These are phyloP conservation scores for Fusarium paranaense DNA, from an alignment of 2,329 filamentous ascomycete species.

Conservation along the genomic window DNA sequence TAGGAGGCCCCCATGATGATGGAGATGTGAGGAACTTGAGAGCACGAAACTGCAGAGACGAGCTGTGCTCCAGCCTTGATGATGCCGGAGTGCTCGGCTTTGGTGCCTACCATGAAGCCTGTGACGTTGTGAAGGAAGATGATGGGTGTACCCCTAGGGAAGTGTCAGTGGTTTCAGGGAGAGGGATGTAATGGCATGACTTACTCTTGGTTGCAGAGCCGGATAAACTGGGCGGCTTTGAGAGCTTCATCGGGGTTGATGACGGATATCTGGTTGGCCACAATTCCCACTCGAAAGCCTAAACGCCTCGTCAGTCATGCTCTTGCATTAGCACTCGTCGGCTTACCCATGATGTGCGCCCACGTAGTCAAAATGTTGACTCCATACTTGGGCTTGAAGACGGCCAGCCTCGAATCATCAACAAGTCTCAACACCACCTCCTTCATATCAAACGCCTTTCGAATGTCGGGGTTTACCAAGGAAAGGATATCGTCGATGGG, in stretches of 20 bases:
- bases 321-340: neutral
- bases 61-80: slow-evolving; percentile 59
- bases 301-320: neutral
- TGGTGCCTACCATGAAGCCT: slow-evolving; percentile 60
- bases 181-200: neutral
- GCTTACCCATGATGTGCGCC: slow-evolving; percentile 48
- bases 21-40: slow-evolving; percentile 57
- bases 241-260: neutral
- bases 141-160: slow-evolving; percentile 51
- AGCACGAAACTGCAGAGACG: slow-evolving; percentile 57
- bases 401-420: slow-evolving; percentile 52
- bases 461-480: slow-evolving; percentile 52
- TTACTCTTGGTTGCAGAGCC: neutral
- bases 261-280: neutral
- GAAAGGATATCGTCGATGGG: slow-evolving; percentile 51
- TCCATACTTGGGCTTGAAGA: slow-evolving; percentile 56
- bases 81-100: slow-evolving; percentile 57
- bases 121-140: slow-evolving; percentile 61
- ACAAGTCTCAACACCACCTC: slow-evolving; percentile 56
- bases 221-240: neutral
- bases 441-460: slow-evolving; percentile 43
- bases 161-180: neutral
- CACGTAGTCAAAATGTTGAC: slow-evolving; percentile 52
- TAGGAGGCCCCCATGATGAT: slow-evolving; percentile 59
- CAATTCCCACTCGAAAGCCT: neutral